Conservation (phyloP, 2,329 filamentous ascomycete genomes). For the Penicillium sp. region DNA sequence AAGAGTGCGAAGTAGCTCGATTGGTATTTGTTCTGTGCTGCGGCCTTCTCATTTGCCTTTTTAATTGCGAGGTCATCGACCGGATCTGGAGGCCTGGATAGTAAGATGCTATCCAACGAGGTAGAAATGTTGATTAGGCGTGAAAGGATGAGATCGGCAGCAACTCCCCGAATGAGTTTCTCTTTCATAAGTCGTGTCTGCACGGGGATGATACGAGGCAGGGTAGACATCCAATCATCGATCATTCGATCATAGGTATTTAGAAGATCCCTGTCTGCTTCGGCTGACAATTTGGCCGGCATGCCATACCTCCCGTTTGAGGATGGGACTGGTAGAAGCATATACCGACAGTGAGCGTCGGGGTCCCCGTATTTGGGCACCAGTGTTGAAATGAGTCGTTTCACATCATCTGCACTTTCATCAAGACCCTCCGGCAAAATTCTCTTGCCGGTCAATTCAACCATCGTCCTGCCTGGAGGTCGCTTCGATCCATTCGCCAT, state of each 20-base stretch:
- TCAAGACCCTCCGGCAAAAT: slow-evolving; percentile 40
- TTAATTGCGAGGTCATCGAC: background rate
- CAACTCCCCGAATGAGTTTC: slow-evolving; percentile 36
- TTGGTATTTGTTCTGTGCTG: slow-evolving; percentile 2
- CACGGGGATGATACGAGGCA: slow-evolving; percentile 37
- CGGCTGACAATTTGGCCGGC: slow-evolving; percentile 2
- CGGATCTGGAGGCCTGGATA: background rate
- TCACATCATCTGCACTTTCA: slow-evolving; percentile 32
- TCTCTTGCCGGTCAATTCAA: slow-evolving; percentile 32
- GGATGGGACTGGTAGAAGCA: slow-evolving; percentile 23
- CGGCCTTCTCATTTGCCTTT: slow-evolving; percentile 5
- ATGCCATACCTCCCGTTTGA: slow-evolving; percentile 15
- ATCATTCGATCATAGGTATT: slow-evolving; percentile 39
- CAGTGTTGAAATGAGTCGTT: slow-evolving; percentile 26
- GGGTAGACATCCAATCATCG: slow-evolving; percentile 37
- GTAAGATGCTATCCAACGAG: background rate
- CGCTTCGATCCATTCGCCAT: slow-evolving; percentile 9
- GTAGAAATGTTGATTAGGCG: slow-evolving; percentile 28
- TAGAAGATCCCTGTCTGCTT: slow-evolving; percentile 23
- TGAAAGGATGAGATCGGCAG: slow-evolving; percentile 39
- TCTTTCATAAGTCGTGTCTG: slow-evolving; percentile 42
- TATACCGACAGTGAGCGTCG: slow-evolving; percentile 14
- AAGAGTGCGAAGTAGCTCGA: slow-evolving; percentile 2
- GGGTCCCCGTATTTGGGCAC: slow-evolving; percentile 5
- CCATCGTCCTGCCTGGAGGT: slow-evolving; percentile 31